Evolutionary conservation across 352 stramenopile genomes (phyloP), one percentile per base, ranked within the genome.

Genomic region (Phytopythium chamaehyphon): DNA sequence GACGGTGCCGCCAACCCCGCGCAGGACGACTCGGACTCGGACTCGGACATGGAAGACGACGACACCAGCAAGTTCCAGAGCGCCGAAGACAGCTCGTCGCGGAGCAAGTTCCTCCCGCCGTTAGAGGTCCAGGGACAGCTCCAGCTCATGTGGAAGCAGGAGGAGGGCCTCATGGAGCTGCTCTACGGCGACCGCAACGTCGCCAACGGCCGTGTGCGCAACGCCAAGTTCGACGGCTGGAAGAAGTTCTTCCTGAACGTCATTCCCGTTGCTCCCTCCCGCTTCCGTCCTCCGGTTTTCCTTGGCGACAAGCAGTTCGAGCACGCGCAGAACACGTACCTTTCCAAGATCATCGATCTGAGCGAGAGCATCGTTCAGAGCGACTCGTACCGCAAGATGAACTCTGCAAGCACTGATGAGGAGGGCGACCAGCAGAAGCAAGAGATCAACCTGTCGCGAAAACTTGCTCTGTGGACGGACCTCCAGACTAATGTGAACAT

Each of bases 281-380:
- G 97, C 26, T 99, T 99, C 70, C 90, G 98, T n/a, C 98, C 98
- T 18, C 95, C 97, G 1, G 96, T 98, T 54, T 88, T 97, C 38
- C 83, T 99, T 64, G 95, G 80, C 19, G 96, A 96, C 62, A 92
- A 97, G 70, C 84, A 92, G 50, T 98, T 98, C 43, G 97, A 99
- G 70, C 97, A 99, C 64, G 85, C 96, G 10, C 96, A 99, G 65
- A 99, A 99, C 65, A 67, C 88, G 48, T 96, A 97, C 51, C 64
- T 99, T 28, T 86, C 77, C 40, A 97, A 98, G 64, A 97, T 99
- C 59, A 73, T 99, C 31, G 69, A 81, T 43, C 59, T 96, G 14
- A 95, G 96, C 57, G 93, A 98, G 44, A 80, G 73, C 37, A 89
- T 98, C 45, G 75, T 95, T 39, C 80, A 91, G 64, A 61, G 67